Conservation (phyloP, 306 rosid species). For the Castanea mollissima region DNA sequence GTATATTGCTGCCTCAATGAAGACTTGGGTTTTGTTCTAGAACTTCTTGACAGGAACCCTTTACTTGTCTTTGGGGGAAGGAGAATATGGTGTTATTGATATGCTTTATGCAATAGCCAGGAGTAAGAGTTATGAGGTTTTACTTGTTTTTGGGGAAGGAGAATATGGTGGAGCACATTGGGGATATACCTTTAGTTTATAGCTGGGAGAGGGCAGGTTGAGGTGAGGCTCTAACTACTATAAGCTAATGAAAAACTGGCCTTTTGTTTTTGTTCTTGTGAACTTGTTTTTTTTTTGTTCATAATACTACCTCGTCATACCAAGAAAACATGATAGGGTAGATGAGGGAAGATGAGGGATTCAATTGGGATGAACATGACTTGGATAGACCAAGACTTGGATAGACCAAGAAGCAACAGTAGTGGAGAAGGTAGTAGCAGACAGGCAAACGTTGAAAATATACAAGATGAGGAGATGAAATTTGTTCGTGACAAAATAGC, state of each 20-base stretch:
- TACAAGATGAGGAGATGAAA: too few relatives aligned
- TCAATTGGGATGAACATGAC: too few relatives aligned
- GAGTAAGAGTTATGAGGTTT: slow-evolving; percentile 54
- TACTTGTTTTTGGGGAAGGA: slow-evolving; percentile 62
- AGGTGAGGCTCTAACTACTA: slow-evolving; percentile 47
- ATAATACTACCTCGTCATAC: not conserved
- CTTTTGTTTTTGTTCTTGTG: slow-evolving; percentile 5
- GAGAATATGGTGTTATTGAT: slow-evolving; percentile 69
- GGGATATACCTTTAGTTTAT: slow-evolving; percentile 74
- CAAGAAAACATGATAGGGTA: too few relatives aligned
- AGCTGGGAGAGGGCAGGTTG: slow-evolving; percentile 85
- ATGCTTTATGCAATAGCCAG: slow-evolving; percentile 63
- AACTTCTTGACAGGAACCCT: slow-evolving; percentile 50
- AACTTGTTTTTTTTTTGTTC: not conserved
- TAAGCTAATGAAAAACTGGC: not conserved
- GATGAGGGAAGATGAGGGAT: too few relatives aligned
- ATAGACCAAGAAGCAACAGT: too few relatives aligned
- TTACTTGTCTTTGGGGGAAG: slow-evolving; percentile 66
- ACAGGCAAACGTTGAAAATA: too few relatives aligned
- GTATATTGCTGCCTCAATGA: slow-evolving; percentile 96
- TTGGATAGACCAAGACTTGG: too few relatives aligned
- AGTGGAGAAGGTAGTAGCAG: too few relatives aligned
- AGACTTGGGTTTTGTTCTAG: slow-evolving; percentile 55
- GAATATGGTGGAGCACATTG: slow-evolving; percentile 53
- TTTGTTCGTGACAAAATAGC: too few relatives aligned